Percentiles rank a stretch among this genome's conserved stretches.
These are phyloP conservation scores for Corymbia citriodora DNA, from an alignment of 441 rosid species.

Conservation along the genomic window DNA sequence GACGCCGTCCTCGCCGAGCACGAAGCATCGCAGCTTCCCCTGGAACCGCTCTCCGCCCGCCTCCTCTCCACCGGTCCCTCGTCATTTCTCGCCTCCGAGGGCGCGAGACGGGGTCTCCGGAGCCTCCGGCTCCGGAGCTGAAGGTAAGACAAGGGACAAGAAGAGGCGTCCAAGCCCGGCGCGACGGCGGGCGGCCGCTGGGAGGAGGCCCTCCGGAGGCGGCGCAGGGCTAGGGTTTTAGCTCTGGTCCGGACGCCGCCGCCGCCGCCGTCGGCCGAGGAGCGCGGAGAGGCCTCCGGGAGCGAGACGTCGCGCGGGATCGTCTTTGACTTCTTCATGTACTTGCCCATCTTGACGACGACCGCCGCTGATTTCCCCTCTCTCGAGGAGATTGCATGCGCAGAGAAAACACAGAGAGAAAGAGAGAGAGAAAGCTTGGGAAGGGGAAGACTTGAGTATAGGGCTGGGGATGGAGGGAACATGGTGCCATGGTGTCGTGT, in stretches of 20 bases:
- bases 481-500: background rate
- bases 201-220: constrained; percentile 20
- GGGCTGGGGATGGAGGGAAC: constrained; percentile 27
- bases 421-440: background rate
- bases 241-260: constrained; percentile 53
- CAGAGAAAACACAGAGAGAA: background rate
- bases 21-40: background rate
- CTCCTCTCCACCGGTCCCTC: background rate
- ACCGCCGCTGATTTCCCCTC: background rate
- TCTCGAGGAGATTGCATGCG: background rate
- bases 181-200: constrained; percentile 10
- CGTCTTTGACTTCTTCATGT: constrained; percentile 53
- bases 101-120: constrained; percentile 21
- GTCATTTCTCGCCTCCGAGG: background rate
- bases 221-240: constrained; percentile 51
- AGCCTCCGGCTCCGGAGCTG: constrained; percentile 67
- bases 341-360: constrained; percentile 33
- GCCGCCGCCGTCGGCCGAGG: background rate
- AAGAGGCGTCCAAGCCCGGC: constrained; percentile 9
- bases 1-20: constrained; percentile 2
- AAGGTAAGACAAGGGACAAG: constrained; percentile 37
- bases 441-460: constrained; percentile 14
- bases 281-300: constrained; percentile 30
- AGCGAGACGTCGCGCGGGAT: constrained; percentile 18
- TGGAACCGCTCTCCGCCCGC: background rate